phyloP scores from a whole-genome alignment of 2,329 filamentous ascomycete species.

The Stagonosporopsis rhizophila region DNA sequence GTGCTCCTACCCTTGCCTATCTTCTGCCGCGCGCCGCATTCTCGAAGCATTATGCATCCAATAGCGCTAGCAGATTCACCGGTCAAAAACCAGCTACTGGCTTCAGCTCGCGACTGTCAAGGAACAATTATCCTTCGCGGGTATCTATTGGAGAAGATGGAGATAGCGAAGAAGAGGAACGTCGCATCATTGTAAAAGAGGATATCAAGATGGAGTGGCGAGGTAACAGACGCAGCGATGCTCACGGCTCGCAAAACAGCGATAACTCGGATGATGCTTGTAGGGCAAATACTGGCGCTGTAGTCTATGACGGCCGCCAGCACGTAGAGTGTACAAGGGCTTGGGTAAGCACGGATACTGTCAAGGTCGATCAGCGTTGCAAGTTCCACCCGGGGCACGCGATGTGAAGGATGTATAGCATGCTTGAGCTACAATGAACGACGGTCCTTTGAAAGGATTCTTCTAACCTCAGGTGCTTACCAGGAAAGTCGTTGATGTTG shows the following conservation, averaged over 20 bases:
- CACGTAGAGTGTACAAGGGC: not conserved
- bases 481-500: no score
- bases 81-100: not conserved
- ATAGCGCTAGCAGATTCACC: constrained; percentile 10
- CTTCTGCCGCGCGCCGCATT: constrained; percentile 6
- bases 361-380: not conserved
- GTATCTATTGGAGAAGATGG: not conserved
- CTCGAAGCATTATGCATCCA: constrained; percentile 7
- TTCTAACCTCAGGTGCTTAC: no score
- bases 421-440: no score
- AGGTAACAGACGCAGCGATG: not conserved
- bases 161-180: constrained; percentile 7
- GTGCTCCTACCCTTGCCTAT: constrained; percentile 15
- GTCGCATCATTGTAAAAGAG: constrained; percentile 8
- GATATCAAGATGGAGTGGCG: constrained; percentile 8
- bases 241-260: not conserved
- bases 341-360: not conserved
- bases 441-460: no score
- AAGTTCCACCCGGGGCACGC: not conserved
- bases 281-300: not conserved
- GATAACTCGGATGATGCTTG: not conserved
- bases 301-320: not conserved
- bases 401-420: not conserved
- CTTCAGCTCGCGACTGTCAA: constrained; percentile 1
- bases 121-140: not conserved